A percentile compares a stretch with the other conserved stretches of the same genome.
Conservation (phyloP, 176 grass and related monocot genomes). For the Avena sativa region DNA sequence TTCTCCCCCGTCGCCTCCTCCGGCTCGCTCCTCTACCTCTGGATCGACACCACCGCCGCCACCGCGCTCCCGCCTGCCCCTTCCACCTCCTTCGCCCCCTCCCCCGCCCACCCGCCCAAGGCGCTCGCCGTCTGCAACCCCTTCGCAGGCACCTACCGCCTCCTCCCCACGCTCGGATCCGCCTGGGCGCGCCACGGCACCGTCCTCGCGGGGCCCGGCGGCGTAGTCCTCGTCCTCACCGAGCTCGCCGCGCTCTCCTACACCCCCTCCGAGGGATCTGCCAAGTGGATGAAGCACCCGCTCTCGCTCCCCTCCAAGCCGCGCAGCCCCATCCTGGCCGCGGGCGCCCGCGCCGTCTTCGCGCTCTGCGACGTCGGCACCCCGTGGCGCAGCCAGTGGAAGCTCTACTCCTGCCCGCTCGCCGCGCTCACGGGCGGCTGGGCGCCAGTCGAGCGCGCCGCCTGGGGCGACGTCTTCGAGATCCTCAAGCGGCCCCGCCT, state of each 20-base stretch:
- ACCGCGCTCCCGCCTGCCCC: slow-evolving; percentile 15
- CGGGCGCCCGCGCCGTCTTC: slow-evolving; percentile 65
- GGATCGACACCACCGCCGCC: slow-evolving; percentile 55
- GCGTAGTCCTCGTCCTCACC: slow-evolving; percentile 77
- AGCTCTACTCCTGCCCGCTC: slow-evolving; percentile 91
- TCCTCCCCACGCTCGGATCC: slow-evolving; percentile 88
- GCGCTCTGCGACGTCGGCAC: slow-evolving; percentile 92
- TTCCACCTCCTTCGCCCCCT: neutral
- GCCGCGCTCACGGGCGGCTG: slow-evolving; percentile 67
- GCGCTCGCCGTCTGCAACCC: slow-evolving; percentile 95
- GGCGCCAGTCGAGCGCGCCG: slow-evolving; percentile 70
- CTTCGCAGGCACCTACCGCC: slow-evolving; percentile 68
- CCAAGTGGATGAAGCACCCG: slow-evolving; percentile 86
- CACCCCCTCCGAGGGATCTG: slow-evolving; percentile 51
- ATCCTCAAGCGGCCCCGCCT: slow-evolving; percentile 93
- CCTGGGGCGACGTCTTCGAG: slow-evolving; percentile 90
- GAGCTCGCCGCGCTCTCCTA: slow-evolving; percentile 92
- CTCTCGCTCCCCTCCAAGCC: slow-evolving; percentile 94
- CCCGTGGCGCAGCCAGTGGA: slow-evolving; percentile 98
- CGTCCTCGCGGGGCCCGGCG: slow-evolving; percentile 78
- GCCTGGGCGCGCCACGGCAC: slow-evolving; percentile 99
- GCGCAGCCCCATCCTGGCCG: slow-evolving; percentile 82
- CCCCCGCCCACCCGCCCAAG: slow-evolving; percentile 59
- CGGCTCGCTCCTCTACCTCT: slow-evolving; percentile 91
- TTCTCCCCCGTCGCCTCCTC: slow-evolving; percentile 90